Evolutionary conservation across 2,329 filamentous ascomycete species (phyloP).

Genomic region (Botrytis cinerea): DNA sequence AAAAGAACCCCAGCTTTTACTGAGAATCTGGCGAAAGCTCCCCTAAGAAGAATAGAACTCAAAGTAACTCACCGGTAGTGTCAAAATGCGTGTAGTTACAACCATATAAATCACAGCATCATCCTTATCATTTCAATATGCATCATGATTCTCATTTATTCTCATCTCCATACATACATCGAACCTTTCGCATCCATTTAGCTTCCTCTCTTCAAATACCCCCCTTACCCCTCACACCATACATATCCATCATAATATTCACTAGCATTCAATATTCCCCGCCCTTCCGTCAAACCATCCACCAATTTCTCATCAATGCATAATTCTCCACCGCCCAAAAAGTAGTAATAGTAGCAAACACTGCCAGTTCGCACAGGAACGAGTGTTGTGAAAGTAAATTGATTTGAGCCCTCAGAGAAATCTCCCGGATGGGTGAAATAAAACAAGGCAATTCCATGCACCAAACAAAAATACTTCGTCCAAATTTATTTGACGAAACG

Average conservation of each 20-base stretch:
- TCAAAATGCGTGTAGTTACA: not conserved
- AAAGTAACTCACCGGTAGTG: not conserved
- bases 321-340: not conserved
- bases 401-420: not conserved
- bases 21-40: not conserved
- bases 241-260: constrained; percentile 9
- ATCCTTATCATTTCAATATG: not conserved
- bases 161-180: constrained; percentile 18
- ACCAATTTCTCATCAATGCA: constrained; percentile 14
- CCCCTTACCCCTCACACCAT: not conserved
- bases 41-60: not conserved
- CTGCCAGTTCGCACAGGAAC: constrained; percentile 15
- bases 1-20: not conserved
- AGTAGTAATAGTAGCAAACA: constrained; percentile 26
- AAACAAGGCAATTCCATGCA: constrained; percentile 23
- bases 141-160: constrained; percentile 21
- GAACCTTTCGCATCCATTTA: not conserved
- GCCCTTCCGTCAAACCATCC: not conserved
- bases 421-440: not conserved
- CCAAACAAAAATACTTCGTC: constrained; percentile 8
- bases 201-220: not conserved
- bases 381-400: constrained; percentile 19
- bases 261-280: constrained; percentile 11
- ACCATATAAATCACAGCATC: not conserved
- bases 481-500: constrained; percentile 20